Evolutionary conservation across 2,329 filamentous ascomycete species (phyloP).

Genomic region (Alternaria incomplexa): DNA sequence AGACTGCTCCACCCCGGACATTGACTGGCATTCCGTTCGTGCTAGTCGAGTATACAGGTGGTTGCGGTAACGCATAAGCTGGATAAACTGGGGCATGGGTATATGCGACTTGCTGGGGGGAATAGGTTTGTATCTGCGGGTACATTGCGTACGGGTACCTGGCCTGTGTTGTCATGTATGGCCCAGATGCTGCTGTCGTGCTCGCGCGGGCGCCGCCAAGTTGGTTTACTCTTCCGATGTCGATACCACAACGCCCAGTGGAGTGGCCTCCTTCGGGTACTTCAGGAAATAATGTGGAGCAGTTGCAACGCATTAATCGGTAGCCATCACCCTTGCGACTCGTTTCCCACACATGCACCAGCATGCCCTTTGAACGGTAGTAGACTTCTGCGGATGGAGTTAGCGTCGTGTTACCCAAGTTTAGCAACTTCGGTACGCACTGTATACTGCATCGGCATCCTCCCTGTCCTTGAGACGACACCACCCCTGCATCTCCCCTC

Average conservation of each 20-base stretch:
- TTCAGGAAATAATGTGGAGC: constrained; percentile 33
- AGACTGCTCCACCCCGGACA: constrained; percentile 40
- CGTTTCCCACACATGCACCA: constrained; percentile 44
- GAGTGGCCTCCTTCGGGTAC: constrained; percentile 37
- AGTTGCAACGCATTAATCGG: constrained; percentile 45
- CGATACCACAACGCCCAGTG: constrained; percentile 36
- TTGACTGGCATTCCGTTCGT: constrained; percentile 46
- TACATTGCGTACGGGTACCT: constrained; percentile 34
- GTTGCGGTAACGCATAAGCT: constrained; percentile 19
- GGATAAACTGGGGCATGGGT: constrained; percentile 23
- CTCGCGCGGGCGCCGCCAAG: constrained; percentile 11
- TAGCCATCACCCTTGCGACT: constrained; percentile 34
- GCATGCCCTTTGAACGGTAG: constrained; percentile 26
- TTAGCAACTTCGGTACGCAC: constrained; percentile 21
- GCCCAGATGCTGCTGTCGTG: constrained; percentile 12
- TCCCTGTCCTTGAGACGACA: constrained; percentile 42
- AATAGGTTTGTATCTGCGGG: constrained; percentile 25
- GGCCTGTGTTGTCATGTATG: constrained; percentile 25
- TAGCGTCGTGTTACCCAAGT: constrained; percentile 2
- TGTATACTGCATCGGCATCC: constrained; percentile 44
- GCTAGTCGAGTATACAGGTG: constrained; percentile 39
- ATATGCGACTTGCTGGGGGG: constrained; percentile 20
- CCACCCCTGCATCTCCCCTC: constrained; percentile 44
- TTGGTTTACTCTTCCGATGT: constrained; percentile 35
- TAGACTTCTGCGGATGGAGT: constrained; percentile 23